These are phyloP conservation scores for Arthroderma sp. DNA, from an alignment of 2,329 filamentous ascomycete genomes.

Conservation along the genomic window DNA sequence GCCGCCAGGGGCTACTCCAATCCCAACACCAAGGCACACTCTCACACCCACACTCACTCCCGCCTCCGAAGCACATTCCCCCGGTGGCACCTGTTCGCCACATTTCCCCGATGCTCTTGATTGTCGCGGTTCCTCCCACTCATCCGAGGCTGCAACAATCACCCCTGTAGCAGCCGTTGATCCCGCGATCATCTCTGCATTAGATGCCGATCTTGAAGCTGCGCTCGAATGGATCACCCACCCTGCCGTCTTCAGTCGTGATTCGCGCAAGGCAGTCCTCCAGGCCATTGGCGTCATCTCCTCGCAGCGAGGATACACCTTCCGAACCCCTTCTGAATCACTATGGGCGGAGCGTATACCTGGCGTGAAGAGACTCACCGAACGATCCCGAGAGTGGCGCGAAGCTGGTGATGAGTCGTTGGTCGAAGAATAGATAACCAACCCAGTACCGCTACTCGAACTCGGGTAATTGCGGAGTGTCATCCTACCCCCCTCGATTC, in stretches of 20 bases:
- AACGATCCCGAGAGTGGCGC: slow-evolving; percentile 81
- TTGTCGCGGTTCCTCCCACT: slow-evolving; percentile 18
- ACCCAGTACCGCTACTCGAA: background rate
- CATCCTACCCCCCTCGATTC: background rate
- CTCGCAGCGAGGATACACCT: slow-evolving; percentile 86
- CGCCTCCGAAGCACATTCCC: slow-evolving; percentile 23
- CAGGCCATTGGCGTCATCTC: slow-evolving; percentile 96
- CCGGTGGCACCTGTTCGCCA: slow-evolving; percentile 28
- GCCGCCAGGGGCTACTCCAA: slow-evolving; percentile 39
- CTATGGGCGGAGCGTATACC: slow-evolving; percentile 75
- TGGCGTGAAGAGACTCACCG: slow-evolving; percentile 69
- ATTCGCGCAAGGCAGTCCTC: slow-evolving; percentile 87
- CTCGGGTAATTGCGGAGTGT: background rate
- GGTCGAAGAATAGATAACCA: slow-evolving; percentile 37
- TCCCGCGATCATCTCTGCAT: slow-evolving; percentile 62
- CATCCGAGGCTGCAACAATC: slow-evolving; percentile 36
- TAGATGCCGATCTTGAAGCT: slow-evolving; percentile 82
- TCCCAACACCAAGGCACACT: slow-evolving; percentile 9
- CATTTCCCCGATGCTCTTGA: slow-evolving; percentile 26
- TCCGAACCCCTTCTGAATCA: slow-evolving; percentile 75
- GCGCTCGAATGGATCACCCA: slow-evolving; percentile 97
- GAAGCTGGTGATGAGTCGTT: slow-evolving; percentile 67
- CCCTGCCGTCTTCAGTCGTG: slow-evolving; percentile 83
- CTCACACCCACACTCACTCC: slow-evolving; percentile 34
- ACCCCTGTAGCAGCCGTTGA: slow-evolving; percentile 65